Base-by-base conservation (phyloP, 2,329 filamentous ascomycete genomes). In the Aspergillus caelatus region DNA sequence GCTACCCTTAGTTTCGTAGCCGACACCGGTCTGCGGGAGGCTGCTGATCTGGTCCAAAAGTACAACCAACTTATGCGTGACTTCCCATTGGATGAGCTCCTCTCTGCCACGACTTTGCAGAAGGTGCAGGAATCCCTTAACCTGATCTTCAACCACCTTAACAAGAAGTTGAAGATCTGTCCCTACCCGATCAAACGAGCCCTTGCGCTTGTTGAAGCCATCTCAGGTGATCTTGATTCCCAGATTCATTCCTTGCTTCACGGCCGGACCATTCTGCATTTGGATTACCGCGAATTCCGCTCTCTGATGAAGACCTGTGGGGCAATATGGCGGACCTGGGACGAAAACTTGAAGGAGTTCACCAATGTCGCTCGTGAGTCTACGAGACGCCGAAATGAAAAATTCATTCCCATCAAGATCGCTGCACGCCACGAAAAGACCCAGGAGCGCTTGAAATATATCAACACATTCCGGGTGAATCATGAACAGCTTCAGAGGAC, bases 31-130 rank as follows among this genome's bases (percentile, higher is more conserved):
- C 80, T 99, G 76, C 97, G 96, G 78, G 95, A 99, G 79, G 93
- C 93, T 28, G 95, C 94, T 77, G 95, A 99, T 66, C 91, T 92
- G 76, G 96, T 99, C 54, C 93, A 97, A 78, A 97, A 97, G 79
- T 99, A 98, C 84, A 99, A 99, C 76, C 92, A 96, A 80, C 86
- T 99, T 28, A 98, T 99, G 92, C 91, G 95, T 67, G 96, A 99
- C 77, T 98, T 99, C 68, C 95, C 95, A 0, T 84, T 99, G 39
- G 94, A 98, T 74, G 95, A 99, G 77, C 82, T 99, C 32, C 86
- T 97, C 21, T 97, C 95, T 19, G 94, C 95, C 1, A 96, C 94
- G 0, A 94, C 94, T 0, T 80, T 99, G 52, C 84, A 89, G 71
- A 97, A 97, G 79, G 89, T 96, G 3, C 89, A 95, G 72, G 94